phyloP scores from a whole-genome alignment of 495 filamentous ascomycete genomes.

The Oidiodendron maius region DNA sequence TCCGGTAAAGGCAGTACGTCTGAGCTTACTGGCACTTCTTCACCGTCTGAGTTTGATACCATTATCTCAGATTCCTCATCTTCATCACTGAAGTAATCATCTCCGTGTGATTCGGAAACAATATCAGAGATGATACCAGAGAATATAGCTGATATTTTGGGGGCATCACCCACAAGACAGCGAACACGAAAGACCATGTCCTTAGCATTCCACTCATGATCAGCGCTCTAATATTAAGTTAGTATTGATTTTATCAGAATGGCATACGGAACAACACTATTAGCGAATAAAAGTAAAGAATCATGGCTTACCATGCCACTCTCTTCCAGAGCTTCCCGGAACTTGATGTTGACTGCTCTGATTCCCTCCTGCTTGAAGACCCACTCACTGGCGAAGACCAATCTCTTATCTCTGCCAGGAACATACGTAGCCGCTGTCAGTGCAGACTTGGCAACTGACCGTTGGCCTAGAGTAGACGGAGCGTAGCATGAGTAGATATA shows the following conservation, averaged over 20 bases:
- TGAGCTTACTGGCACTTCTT: slow-evolving; percentile 1
- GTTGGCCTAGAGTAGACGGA: neutral
- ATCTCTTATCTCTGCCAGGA: slow-evolving; percentile 7
- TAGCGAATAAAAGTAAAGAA: neutral
- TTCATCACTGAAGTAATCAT: neutral
- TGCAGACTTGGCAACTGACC: neutral
- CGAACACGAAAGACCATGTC: slow-evolving; percentile 24
- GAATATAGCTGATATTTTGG: slow-evolving; percentile 18
- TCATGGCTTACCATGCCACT: slow-evolving; percentile 18
- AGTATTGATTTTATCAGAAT: neutral
- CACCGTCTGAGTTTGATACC: neutral
- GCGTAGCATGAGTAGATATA: neutral
- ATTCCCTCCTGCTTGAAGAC: slow-evolving; percentile 25
- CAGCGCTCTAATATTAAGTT: slow-evolving; percentile 20
- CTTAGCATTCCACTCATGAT: slow-evolving; percentile 24
- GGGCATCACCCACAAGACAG: slow-evolving; percentile 24
- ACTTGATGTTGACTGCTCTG: slow-evolving; percentile 1
- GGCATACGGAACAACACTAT: neutral
- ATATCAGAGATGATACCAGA: slow-evolving; percentile 3
- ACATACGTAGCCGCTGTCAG: neutral
- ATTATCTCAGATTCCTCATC: neutral
- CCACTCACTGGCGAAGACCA: slow-evolving; percentile 30
- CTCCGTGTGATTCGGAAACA: neutral
- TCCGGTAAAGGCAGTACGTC: neutral
- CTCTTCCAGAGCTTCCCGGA: neutral